Evolutionary conservation across 2,329 filamentous ascomycete genomes (phyloP).

Genomic region (Leptographium wingfieldii): DNA sequence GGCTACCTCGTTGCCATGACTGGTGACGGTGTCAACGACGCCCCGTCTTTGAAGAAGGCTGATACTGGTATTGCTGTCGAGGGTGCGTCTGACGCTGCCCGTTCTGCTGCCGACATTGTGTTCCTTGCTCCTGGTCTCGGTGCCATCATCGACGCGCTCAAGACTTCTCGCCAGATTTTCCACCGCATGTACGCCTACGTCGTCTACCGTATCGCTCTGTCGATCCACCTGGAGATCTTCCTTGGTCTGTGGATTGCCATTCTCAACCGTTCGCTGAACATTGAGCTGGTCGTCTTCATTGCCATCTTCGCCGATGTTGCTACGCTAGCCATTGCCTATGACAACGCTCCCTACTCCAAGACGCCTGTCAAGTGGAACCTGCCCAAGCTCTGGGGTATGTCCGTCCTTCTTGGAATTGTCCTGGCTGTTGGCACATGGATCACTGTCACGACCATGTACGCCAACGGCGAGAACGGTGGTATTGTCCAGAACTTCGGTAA

Average conservation of each 20-base stretch:
- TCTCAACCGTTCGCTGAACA: constrained; percentile 70
- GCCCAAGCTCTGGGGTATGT: constrained; percentile 89
- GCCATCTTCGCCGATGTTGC: constrained; percentile 91
- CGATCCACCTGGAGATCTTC: constrained; percentile 83
- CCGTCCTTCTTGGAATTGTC: constrained; percentile 67
- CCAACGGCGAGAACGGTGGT: constrained; percentile 56
- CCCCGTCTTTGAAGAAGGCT: constrained; percentile 86
- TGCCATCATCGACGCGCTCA: constrained; percentile 84
- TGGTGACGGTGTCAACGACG: constrained; percentile 91
- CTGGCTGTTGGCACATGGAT: constrained; percentile 81
- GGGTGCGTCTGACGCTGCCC: constrained; percentile 80
- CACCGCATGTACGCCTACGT: constrained; percentile 96
- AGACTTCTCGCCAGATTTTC: constrained; percentile 90
- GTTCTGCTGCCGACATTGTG: constrained; percentile 84
- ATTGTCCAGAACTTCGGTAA: constrained; percentile 84
- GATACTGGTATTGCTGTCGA: constrained; percentile 93
- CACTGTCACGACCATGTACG: constrained; percentile 74
- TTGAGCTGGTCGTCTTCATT: constrained; percentile 83
- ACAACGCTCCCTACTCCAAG: constrained; percentile 79
- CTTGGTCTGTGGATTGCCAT: constrained; percentile 86
- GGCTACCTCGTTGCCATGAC: constrained; percentile 93
- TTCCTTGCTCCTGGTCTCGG: constrained; percentile 86
- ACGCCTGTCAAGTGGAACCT: constrained; percentile 90
- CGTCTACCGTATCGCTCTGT: constrained; percentile 87
- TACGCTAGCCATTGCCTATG: constrained; percentile 84